A percentile compares a stretch with the other conserved stretches of the same genome.
phyloP scores from a whole-genome alignment of 148 eudicot genomes.

The Dysphania ambrosioides region DNA sequence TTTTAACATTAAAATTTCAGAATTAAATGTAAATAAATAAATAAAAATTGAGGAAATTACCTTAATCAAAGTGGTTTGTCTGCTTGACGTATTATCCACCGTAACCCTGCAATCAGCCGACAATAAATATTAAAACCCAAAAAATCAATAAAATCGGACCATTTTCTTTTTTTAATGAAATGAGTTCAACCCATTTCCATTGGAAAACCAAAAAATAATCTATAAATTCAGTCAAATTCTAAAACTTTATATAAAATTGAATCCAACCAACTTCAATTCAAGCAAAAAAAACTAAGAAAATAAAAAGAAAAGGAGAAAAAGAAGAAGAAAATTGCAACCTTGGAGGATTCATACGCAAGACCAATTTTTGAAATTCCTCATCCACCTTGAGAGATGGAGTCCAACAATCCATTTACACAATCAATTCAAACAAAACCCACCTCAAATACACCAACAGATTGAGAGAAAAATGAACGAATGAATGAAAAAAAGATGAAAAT shows the following conservation, averaged over 20 bases:
- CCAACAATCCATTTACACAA: constrained; percentile 57
- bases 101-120: constrained; percentile 58
- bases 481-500: not conserved
- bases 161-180: no score
- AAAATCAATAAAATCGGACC: not conserved
- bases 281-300: not conserved
- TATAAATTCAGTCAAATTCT: not conserved
- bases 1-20: no score
- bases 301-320: not conserved
- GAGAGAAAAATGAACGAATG: not conserved
- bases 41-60: constrained; percentile 29
- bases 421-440: not conserved
- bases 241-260: constrained; percentile 5
- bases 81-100: constrained; percentile 67
- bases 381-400: constrained; percentile 50
- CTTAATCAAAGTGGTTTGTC: constrained; percentile 77
- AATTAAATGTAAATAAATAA: not conserved
- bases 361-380: constrained; percentile 82
- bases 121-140: not conserved
- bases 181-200: not conserved
- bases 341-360: constrained; percentile 85
- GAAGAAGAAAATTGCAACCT: constrained; percentile 34
- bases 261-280: constrained; percentile 21
- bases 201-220: constrained; percentile 4
- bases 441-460: not conserved